A percentile compares a stretch with the other conserved stretches of the same genome.
Conservation (phyloP, 257 asterid genomes). For the Nicotiana tabacum region DNA sequence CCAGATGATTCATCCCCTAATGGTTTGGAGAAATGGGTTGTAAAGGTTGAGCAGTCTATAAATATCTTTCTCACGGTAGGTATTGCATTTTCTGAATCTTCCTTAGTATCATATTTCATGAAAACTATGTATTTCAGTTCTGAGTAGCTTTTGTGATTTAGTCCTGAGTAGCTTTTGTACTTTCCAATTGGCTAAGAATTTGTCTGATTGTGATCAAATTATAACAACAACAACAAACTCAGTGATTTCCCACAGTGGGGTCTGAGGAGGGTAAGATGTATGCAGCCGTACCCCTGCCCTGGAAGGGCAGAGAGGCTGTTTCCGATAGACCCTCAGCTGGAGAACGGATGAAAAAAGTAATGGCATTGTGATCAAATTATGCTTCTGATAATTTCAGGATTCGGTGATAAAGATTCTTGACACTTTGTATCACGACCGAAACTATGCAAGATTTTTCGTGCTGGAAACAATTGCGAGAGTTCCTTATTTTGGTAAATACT, state of each 20-base stretch:
- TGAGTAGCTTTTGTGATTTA: background rate
- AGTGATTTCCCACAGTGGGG: no score
- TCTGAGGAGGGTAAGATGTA: no score
- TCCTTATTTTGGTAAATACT: slow-evolving; percentile 88
- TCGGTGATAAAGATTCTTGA: slow-evolving; percentile 88
- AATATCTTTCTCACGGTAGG: slow-evolving; percentile 79
- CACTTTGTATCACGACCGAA: slow-evolving; percentile 70
- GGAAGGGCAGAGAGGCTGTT: no score
- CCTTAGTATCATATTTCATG: background rate
- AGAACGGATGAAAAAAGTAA: no score
- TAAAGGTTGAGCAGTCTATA: slow-evolving; percentile 84
- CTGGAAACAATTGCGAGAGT: slow-evolving; percentile 98
- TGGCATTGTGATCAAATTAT: background rate
- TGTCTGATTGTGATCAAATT: background rate
- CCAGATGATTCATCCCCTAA: slow-evolving; percentile 39
- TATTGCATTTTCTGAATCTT: background rate
- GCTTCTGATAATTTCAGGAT: slow-evolving; percentile 50
- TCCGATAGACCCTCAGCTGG: no score
- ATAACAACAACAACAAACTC: no score
- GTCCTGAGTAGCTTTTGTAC: background rate
- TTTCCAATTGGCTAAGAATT: background rate
- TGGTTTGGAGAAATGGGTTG: slow-evolving; percentile 55
- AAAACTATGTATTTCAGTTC: no score
- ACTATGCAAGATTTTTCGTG: slow-evolving; percentile 86
- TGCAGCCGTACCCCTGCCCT: no score